A percentile compares a stretch with the other conserved stretches of the same genome.
These are phyloP conservation scores for Kwoniella sp. DNA, from an alignment of 768 basidiomycete species.

Conservation along the genomic window DNA sequence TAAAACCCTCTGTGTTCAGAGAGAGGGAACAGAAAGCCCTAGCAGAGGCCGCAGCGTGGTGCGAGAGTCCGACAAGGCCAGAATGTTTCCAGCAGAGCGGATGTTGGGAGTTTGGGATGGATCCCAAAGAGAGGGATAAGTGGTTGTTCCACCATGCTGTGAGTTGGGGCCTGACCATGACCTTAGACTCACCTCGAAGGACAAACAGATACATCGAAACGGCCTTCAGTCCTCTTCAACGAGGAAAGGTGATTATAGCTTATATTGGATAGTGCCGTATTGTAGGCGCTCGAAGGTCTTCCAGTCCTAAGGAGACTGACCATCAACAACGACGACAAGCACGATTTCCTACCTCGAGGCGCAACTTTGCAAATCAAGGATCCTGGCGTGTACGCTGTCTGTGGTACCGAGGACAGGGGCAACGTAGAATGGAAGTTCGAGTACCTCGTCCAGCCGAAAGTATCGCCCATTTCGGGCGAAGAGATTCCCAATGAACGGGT, in stretches of 20 bases:
- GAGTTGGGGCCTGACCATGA: constrained; percentile 58
- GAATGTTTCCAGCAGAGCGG: constrained; percentile 53
- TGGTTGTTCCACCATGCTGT: constrained; percentile 73
- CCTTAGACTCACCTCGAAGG: background rate
- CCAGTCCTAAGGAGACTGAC: constrained; percentile 74
- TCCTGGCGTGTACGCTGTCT: constrained; percentile 75
- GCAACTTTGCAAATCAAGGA: constrained; percentile 69
- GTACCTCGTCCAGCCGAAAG: constrained; percentile 71
- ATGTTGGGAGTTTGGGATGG: constrained; percentile 69
- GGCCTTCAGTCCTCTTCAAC: no score
- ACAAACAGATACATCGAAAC: no score
- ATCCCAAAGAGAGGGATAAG: constrained; percentile 59
- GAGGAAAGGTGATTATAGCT: background rate
- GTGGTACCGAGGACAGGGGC: constrained; percentile 64
- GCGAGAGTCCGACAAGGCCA: constrained; percentile 25
- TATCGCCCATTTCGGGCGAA: constrained; percentile 60
- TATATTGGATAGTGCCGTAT: background rate
- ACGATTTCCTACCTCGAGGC: constrained; percentile 76
- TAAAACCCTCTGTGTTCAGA: constrained; percentile 38
- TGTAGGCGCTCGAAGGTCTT: constrained; percentile 55
- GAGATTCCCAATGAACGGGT: constrained; percentile 69
- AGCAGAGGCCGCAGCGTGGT: constrained; percentile 43
- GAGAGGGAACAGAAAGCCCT: constrained; percentile 32
- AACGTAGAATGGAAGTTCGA: constrained; percentile 76
- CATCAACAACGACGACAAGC: constrained; percentile 67